Evolutionary conservation across 805 yeast species (phyloP).

Genomic region (Ogataea pignaliae): DNA sequence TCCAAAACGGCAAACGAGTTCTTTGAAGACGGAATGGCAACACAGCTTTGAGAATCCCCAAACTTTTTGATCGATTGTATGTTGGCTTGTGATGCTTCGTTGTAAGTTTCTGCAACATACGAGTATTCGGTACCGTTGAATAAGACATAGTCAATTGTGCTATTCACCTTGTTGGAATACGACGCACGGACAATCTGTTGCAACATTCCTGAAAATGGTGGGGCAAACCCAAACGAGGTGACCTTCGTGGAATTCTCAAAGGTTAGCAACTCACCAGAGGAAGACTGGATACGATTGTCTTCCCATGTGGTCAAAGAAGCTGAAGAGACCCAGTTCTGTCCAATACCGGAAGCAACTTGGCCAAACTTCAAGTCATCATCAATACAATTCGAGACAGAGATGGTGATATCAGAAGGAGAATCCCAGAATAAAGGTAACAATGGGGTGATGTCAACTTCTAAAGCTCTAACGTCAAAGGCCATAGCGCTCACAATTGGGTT

Average conservation of each 20-base stretch:
- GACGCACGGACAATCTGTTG: conserved; percentile 37
- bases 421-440: conserved; percentile 67
- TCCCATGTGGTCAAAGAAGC: conserved; percentile 57
- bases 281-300: conserved; percentile 33
- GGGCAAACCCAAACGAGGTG: conserved; percentile 29
- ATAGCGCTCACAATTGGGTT: conserved; percentile 68
- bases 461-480: conserved; percentile 70
- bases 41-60: conserved; percentile 37
- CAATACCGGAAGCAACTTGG: conserved; percentile 31
- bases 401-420: conserved; percentile 31
- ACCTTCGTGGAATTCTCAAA: conserved; percentile 30
- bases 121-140: conserved; percentile 33
- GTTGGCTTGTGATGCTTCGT: conserved; percentile 33
- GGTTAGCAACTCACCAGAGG: conserved; percentile 35
- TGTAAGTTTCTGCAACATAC: conserved; percentile 26
- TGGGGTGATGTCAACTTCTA: conserved; percentile 67
- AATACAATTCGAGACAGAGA: conserved; percentile 52
- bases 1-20: conserved; percentile 25
- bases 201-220: conserved; percentile 34
- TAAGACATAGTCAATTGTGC: conserved; percentile 35
- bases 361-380: conserved; percentile 32
- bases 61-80: conserved; percentile 33
- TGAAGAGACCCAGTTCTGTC: conserved; percentile 57
- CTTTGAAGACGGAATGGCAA: conserved; percentile 20
- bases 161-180: conserved; percentile 30